Conservation (phyloP, 179 eudicot species). For the Corrigiola litoralis region DNA sequence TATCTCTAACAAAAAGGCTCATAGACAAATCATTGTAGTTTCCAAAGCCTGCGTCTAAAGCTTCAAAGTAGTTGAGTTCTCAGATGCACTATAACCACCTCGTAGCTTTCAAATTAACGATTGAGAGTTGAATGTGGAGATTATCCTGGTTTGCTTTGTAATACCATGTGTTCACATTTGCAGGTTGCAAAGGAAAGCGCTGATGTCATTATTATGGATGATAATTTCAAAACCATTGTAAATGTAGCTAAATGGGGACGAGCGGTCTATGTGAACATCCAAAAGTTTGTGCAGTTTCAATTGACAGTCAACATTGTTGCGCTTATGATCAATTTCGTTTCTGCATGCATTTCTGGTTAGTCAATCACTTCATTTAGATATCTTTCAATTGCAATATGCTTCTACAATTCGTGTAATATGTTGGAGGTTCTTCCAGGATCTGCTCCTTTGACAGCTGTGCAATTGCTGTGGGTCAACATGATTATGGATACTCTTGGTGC, state of each 20-base stretch:
- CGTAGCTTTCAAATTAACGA: background rate
- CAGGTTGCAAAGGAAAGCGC: slow-evolving; percentile 97
- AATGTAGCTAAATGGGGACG: slow-evolving; percentile 96
- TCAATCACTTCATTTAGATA: background rate
- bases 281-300: slow-evolving; percentile 95
- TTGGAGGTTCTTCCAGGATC: slow-evolving; percentile 46
- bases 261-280: slow-evolving; percentile 86
- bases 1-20: no score
- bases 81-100: background rate
- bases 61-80: no score
- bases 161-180: background rate
- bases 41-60: no score
- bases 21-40: no score
- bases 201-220: slow-evolving; percentile 83
- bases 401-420: background rate
- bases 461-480: slow-evolving; percentile 92
- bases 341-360: slow-evolving; percentile 77
- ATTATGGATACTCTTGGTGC: slow-evolving; percentile 99
- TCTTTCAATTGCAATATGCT: background rate
- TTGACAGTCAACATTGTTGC: slow-evolving; percentile 90
- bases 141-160: slow-evolving; percentile 1
- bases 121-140: background rate
- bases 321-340: slow-evolving; percentile 70
- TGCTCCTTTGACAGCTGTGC: slow-evolving; percentile 91
- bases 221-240: slow-evolving; percentile 79